Conservation (phyloP, 2,329 filamentous ascomycete species). For the Cadophora luteo-olivacea region DNA sequence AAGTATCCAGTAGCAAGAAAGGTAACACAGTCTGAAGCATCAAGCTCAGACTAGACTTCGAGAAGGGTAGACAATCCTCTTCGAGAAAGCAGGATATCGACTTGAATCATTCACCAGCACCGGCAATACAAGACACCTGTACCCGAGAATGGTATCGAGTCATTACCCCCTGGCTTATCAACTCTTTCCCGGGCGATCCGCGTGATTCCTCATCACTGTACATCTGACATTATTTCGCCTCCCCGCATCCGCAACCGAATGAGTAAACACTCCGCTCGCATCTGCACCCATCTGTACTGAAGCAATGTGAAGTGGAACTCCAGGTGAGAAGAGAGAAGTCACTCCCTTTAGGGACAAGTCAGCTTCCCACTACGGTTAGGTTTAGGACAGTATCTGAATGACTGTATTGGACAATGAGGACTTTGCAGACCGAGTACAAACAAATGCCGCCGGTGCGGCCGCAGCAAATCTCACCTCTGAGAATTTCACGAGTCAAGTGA, state of each 20-base stretch:
- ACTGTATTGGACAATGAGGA: neutral
- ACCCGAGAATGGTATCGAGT: neutral
- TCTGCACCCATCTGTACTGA: neutral
- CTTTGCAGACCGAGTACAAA: no score
- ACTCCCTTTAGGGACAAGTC: neutral
- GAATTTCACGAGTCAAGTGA: neutral
- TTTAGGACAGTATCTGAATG: neutral
- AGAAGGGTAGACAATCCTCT: no score
- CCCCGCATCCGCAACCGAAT: neutral
- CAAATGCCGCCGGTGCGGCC: neutral
- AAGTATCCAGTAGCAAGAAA: no score
- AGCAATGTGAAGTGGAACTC: neutral
- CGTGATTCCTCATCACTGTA: conserved; percentile 1
- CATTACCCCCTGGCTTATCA: no score
- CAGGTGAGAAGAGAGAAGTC: neutral
- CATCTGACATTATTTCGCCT: neutral
- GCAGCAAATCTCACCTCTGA: neutral
- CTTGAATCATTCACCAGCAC: no score
- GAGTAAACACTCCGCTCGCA: conserved; percentile 1
- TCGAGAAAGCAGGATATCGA: no score
- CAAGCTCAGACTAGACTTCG: no score
- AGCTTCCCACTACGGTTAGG: neutral
- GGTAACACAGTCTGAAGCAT: no score
- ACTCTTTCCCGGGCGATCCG: neutral
- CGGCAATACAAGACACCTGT: neutral